These are phyloP conservation scores for Oidiodendron maius DNA, from an alignment of 495 filamentous ascomycete genomes.

Conservation along the genomic window DNA sequence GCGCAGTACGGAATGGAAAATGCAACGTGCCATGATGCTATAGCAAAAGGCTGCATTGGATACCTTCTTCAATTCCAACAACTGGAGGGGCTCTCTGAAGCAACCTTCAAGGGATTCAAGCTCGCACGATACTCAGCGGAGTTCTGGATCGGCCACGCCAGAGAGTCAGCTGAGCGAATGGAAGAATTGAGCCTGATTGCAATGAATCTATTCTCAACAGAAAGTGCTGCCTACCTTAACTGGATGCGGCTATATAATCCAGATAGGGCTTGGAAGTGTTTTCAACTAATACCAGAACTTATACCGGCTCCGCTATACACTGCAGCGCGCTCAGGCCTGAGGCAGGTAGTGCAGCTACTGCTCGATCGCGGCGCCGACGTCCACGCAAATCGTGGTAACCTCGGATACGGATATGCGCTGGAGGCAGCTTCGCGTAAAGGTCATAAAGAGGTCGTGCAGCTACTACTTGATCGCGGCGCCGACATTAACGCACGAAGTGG, in stretches of 20 bases:
- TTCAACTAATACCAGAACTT: not conserved
- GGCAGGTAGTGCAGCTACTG: slow-evolving; percentile 13
- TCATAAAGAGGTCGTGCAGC: too few relatives aligned
- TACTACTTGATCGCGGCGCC: too few relatives aligned
- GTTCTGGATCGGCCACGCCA: slow-evolving; percentile 24
- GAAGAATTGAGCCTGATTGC: slow-evolving; percentile 2
- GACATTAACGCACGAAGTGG: too few relatives aligned
- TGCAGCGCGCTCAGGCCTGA: slow-evolving; percentile 13
- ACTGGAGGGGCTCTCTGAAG: slow-evolving; percentile 5
- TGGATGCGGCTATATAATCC: slow-evolving; percentile 18
- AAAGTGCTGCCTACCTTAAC: slow-evolving; percentile 6
- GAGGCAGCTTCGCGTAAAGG: too few relatives aligned
- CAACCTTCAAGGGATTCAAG: slow-evolving; percentile 13
- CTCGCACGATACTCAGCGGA: slow-evolving; percentile 22
- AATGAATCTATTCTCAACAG: slow-evolving; percentile 2
- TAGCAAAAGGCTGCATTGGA: slow-evolving; percentile 26
- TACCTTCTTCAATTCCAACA: slow-evolving; percentile 23
- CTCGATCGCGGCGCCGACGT: too few relatives aligned
- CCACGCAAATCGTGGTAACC: too few relatives aligned
- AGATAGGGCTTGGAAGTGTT: slow-evolving; percentile 7
- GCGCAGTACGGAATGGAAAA: not conserved
- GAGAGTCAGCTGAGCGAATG: not conserved
- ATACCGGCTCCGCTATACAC: slow-evolving; percentile 17
- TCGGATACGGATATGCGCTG: too few relatives aligned
- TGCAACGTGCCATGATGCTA: slow-evolving; percentile 3